phyloP scores from a whole-genome alignment of 768 basidiomycete species.

The Auricularia heimuer region DNA sequence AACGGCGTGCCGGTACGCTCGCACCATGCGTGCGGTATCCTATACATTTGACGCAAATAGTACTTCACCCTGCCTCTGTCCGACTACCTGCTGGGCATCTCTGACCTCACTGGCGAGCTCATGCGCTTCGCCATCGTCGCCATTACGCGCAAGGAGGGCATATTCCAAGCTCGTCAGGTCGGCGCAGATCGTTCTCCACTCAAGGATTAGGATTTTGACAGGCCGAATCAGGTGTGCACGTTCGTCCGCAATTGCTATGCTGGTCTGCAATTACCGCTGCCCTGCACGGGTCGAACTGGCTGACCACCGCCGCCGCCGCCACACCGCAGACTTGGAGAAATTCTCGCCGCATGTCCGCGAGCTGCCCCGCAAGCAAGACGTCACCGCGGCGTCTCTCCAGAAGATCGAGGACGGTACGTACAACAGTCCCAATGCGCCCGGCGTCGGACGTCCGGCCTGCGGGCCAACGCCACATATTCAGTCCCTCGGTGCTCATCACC shows the following conservation, averaged over 20 bases:
- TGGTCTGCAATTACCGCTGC: slow-evolving; percentile 29
- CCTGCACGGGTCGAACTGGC: not conserved
- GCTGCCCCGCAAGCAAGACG: slow-evolving; percentile 77
- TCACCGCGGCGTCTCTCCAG: slow-evolving; percentile 77
- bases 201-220: slow-evolving; percentile 31
- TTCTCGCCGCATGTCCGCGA: slow-evolving; percentile 62
- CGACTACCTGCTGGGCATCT: slow-evolving; percentile 87
- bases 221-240: slow-evolving; percentile 40
- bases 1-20: slow-evolving; percentile 54
- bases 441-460: not conserved
- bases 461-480: not conserved
- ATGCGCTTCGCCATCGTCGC: slow-evolving; percentile 92
- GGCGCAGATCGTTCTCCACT: not conserved
- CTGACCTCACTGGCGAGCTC: slow-evolving; percentile 92
- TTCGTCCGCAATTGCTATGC: slow-evolving; percentile 71
- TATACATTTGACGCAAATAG: slow-evolving; percentile 30
- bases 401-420: slow-evolving; percentile 87
- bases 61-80: slow-evolving; percentile 65
- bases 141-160: slow-evolving; percentile 46
- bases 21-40: not conserved
- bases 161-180: slow-evolving; percentile 30
- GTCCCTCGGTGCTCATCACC: not conserved
- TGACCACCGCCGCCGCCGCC: not conserved
- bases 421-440: not conserved
- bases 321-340: slow-evolving; percentile 59